Conservation (phyloP, 352 stramenopile genomes). For the Phytophthora citricola region DNA sequence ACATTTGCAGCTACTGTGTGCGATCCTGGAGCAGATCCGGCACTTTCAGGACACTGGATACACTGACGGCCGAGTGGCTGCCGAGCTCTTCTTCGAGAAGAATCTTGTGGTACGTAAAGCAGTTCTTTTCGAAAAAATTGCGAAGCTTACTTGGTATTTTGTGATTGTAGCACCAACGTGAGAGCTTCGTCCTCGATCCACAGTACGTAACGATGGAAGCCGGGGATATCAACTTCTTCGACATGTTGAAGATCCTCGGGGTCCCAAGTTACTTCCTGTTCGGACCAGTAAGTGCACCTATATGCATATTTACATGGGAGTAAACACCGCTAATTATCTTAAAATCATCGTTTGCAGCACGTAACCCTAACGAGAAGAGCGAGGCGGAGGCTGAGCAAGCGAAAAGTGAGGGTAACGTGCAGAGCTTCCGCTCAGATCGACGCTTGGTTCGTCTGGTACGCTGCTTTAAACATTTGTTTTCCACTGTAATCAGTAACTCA, state of each 20-base stretch:
- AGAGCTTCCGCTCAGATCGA: constrained; percentile 85
- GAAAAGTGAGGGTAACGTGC: constrained; percentile 71
- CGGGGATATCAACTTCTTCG: constrained; percentile 58
- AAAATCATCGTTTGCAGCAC: constrained; percentile 30
- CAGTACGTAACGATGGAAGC: constrained; percentile 51
- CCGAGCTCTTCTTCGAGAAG: constrained; percentile 79
- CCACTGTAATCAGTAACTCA: background rate
- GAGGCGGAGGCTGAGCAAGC: constrained; percentile 59
- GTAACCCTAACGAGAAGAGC: constrained; percentile 55
- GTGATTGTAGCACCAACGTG: constrained; percentile 45
- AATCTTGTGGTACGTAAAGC: constrained; percentile 45
- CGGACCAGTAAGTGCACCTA: constrained; percentile 43
- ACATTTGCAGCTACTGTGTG: constrained; percentile 62
- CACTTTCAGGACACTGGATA: constrained; percentile 93
- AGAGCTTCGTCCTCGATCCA: constrained; percentile 57
- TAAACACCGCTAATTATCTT: background rate
- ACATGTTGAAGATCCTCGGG: constrained; percentile 65
- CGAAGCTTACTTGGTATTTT: background rate
- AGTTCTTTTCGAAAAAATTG: background rate
- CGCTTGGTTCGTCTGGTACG: constrained; percentile 73
- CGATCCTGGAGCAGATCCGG: constrained; percentile 93
- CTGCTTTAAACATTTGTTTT: background rate
- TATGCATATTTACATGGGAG: too few species aligned
- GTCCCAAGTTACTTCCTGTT: constrained; percentile 68
- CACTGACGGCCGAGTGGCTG: constrained; percentile 79